Conservation (phyloP, 495 filamentous ascomycete genomes). For the Hyaloscypha bicolor region DNA sequence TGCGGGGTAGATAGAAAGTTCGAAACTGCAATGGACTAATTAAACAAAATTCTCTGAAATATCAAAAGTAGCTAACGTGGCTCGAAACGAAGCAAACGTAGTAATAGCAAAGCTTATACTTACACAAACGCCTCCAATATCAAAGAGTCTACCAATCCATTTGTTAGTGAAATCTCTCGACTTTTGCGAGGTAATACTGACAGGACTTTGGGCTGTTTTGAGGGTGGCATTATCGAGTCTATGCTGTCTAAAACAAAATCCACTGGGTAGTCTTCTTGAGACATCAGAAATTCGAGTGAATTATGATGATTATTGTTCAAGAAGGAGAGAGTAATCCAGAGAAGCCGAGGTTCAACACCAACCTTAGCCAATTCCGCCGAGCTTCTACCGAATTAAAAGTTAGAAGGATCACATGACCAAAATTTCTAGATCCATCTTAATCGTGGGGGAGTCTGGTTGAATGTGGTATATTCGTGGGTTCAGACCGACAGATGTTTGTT, state of each 20-base stretch:
- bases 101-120: conserved; percentile 37
- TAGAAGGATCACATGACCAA: not conserved
- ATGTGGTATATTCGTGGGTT: no score
- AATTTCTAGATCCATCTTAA: no score
- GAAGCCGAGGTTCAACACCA: conserved; percentile 14
- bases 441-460: no score
- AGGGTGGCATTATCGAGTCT: conserved; percentile 38
- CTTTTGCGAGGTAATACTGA: conserved; percentile 17
- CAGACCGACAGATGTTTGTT: no score
- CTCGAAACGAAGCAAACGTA: not conserved
- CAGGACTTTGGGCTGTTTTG: conserved; percentile 69
- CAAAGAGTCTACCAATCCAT: conserved; percentile 62
- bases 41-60: not conserved
- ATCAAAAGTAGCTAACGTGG: not conserved
- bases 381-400: not conserved
- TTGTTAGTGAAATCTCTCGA: not conserved
- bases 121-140: conserved; percentile 97
- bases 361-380: not conserved
- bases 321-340: not conserved
- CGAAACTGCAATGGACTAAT: not conserved
- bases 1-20: not conserved
- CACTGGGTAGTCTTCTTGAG: conserved; percentile 29
- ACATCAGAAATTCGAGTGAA: conserved; percentile 11
- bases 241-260: conserved; percentile 34
- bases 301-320: conserved; percentile 1